Percentiles rank a stretch among this genome's conserved stretches.
These are phyloP conservation scores for Fallopia convolvulus DNA, from an alignment of 148 eudicot species.

Conservation along the genomic window DNA sequence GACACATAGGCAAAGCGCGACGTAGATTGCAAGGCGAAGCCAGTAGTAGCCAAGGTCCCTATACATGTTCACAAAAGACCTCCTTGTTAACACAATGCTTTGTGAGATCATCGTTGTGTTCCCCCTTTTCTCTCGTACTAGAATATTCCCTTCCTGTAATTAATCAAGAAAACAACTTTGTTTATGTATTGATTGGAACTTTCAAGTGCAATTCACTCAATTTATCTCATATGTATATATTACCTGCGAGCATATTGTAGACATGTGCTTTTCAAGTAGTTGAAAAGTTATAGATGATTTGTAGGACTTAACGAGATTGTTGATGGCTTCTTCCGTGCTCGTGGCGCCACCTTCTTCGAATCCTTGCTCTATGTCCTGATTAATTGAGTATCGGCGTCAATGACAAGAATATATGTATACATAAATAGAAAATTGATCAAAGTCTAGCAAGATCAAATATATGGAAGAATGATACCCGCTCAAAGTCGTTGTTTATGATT, in stretches of 20 bases:
- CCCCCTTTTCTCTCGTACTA: slow-evolving; percentile 16
- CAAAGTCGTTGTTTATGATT: slow-evolving; percentile 60
- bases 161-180: too few species aligned
- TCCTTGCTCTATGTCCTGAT: slow-evolving; percentile 39
- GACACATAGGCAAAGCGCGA: slow-evolving; percentile 38
- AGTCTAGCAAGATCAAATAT: too few species aligned
- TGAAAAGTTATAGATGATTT: slow-evolving; percentile 25
- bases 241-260: too few species aligned
- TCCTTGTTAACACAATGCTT: slow-evolving; percentile 34
- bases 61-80: slow-evolving; percentile 57
- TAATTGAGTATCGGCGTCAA: neutral
- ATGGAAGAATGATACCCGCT: slow-evolving; percentile 20
- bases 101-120: slow-evolving; percentile 31
- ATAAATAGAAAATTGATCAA: too few species aligned
- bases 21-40: slow-evolving; percentile 47
- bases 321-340: slow-evolving; percentile 27
- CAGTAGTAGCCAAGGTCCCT: slow-evolving; percentile 54
- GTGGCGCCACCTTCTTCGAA: neutral
- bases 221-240: neutral
- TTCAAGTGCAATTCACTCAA: too few species aligned
- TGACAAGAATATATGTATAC: too few species aligned
- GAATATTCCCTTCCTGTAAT: slow-evolving; percentile 21
- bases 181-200: too few species aligned
- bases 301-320: slow-evolving; percentile 33
- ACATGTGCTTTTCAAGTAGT: slow-evolving; percentile 15